Conservation (phyloP, 495 filamentous ascomycete species). For the Penicillium malachiteum region DNA sequence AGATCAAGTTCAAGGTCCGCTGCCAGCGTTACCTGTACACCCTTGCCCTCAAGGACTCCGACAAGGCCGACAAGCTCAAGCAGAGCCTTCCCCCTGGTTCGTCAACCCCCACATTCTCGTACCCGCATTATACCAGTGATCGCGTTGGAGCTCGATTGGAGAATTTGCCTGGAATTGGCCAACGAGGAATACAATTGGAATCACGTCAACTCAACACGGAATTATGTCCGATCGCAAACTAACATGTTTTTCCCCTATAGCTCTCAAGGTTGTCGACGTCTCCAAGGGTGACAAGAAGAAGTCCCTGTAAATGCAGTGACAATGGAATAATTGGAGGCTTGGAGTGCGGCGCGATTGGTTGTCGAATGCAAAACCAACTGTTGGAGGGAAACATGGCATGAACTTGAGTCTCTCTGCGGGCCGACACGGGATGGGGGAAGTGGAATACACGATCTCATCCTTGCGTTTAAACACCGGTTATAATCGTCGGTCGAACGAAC, state of each 20-base stretch:
- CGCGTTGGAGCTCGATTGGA: not conserved
- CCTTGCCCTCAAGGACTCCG: constrained; percentile 92
- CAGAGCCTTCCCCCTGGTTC: constrained; percentile 94
- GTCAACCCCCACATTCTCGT: constrained; percentile 30
- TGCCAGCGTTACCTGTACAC: constrained; percentile 94
- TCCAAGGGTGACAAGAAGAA: constrained; percentile 73
- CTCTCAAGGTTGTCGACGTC: constrained; percentile 72
- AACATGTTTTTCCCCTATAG: constrained; percentile 38
- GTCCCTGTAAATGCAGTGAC: constrained; percentile 41
- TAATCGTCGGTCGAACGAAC: constrained; percentile 33
- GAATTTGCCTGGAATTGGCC: not conserved
- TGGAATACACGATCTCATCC: constrained; percentile 14
- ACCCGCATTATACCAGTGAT: too few species aligned
- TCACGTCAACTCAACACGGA: not conserved
- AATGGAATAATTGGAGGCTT: constrained; percentile 33
- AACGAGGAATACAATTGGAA: not conserved
- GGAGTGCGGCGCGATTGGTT: constrained; percentile 32
- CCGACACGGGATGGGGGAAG: constrained; percentile 31
- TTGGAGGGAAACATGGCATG: constrained; percentile 28
- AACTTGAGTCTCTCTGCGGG: constrained; percentile 35
- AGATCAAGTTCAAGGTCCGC: constrained; percentile 99
- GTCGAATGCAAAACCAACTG: constrained; percentile 34
- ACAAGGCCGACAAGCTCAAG: constrained; percentile 99
- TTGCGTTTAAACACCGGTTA: constrained; percentile 33
- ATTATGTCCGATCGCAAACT: not conserved